Percentiles rank a stretch among this genome's conserved stretches.
Conservation (phyloP, 352 stramenopile genomes). For the Globisporangium abappressorium region DNA sequence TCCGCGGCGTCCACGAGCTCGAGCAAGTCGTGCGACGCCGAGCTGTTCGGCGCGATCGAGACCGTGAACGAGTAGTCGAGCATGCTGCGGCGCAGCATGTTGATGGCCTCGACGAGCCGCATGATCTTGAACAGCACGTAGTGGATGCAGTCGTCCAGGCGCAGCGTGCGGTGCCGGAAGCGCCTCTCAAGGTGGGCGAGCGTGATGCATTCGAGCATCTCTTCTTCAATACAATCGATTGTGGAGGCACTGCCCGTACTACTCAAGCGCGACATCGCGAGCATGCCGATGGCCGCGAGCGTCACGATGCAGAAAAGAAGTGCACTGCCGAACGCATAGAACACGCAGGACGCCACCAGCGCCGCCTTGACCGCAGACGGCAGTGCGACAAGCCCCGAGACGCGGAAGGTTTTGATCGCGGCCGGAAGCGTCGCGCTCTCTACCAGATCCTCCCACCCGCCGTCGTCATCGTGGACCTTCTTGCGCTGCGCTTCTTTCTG, state of each 20-base stretch:
- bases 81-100: conserved; percentile 19
- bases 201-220: conserved; percentile 19
- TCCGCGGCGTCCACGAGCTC: conserved; percentile 12
- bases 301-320: conserved; percentile 14
- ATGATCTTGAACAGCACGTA: conserved; percentile 16
- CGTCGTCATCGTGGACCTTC: conserved; percentile 1
- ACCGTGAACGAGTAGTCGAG: conserved; percentile 22
- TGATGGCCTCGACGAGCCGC: conserved; percentile 14
- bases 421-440: conserved; percentile 6
- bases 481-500: background rate
- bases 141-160: conserved; percentile 12
- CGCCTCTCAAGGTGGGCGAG: conserved; percentile 16
- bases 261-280: conserved; percentile 1
- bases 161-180: conserved; percentile 7
- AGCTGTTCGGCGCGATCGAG: conserved; percentile 11
- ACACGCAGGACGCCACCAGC: conserved; percentile 7
- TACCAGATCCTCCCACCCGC: conserved; percentile 11
- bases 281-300: conserved; percentile 6
- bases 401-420: conserved; percentile 8
- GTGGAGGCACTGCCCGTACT: background rate
- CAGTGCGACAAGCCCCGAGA: conserved; percentile 12
- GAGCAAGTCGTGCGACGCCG: conserved; percentile 12
- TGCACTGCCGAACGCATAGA: conserved; percentile 15
- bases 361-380: conserved; percentile 9
- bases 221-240: conserved; percentile 9